Evolutionary conservation across 768 basidiomycete species (phyloP).

Genomic region (Tricholoma furcatifolium): DNA sequence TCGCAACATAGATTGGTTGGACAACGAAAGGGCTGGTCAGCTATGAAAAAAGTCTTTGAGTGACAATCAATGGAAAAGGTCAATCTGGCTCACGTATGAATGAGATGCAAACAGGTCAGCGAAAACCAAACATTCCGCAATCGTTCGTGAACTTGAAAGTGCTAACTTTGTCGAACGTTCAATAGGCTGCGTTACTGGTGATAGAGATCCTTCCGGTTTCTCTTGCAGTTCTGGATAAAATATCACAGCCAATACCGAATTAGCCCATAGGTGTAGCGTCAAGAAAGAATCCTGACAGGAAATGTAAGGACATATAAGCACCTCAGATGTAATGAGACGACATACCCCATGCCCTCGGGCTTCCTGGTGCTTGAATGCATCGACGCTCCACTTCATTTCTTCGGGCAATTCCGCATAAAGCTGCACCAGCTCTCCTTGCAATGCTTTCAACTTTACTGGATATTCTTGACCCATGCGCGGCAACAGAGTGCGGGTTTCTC

Average conservation of each 20-base stretch:
- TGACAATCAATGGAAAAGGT: neutral
- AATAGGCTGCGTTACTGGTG: constrained; percentile 9
- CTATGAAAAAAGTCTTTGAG: neutral
- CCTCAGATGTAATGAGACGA: neutral
- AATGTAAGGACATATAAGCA: neutral
- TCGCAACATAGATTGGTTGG: constrained; percentile 14
- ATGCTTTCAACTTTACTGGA: constrained; percentile 4
- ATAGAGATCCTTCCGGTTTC: constrained; percentile 1
- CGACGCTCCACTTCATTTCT: constrained; percentile 17
- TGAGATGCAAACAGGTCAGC: constrained; percentile 16
- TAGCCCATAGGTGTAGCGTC: constrained; percentile 14
- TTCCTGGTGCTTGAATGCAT: constrained; percentile 15
- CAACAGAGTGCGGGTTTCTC: constrained; percentile 10
- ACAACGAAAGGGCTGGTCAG: constrained; percentile 15
- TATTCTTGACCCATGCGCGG: neutral
- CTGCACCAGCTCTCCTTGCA: constrained; percentile 13
- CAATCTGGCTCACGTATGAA: constrained; percentile 10
- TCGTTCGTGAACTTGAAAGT: constrained; percentile 12
- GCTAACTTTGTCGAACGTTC: constrained; percentile 14
- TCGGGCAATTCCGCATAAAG: constrained; percentile 12
- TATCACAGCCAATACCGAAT: constrained; percentile 11
- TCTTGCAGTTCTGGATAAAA: constrained; percentile 15
- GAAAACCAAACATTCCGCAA: constrained; percentile 16
- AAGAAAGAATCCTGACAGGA: constrained; percentile 12
- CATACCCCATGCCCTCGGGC: constrained; percentile 15